These are phyloP conservation scores for Niveomyces coronatus DNA, from an alignment of 2,329 filamentous ascomycete species.

Conservation along the genomic window DNA sequence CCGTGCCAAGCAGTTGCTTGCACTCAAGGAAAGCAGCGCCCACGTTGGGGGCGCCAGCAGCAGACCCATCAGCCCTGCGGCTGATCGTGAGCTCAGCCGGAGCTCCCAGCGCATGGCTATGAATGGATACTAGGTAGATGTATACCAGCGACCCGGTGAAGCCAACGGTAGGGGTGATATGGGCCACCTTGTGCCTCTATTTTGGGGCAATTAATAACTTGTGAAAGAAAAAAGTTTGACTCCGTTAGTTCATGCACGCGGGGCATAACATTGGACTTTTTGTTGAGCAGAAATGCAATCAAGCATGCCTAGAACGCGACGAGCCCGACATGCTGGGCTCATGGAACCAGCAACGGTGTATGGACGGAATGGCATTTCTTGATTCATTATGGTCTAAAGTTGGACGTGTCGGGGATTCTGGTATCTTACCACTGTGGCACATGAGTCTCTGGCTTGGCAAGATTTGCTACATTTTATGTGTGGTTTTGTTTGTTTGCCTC, in stretches of 20 bases:
- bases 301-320: too few relatives aligned
- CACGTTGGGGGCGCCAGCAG: slow-evolving; percentile 59
- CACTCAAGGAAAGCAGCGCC: slow-evolving; percentile 94
- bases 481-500: slow-evolving; percentile 3
- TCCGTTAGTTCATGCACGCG: slow-evolving; percentile 5
- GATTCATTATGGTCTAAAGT: too few relatives aligned
- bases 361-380: not conserved
- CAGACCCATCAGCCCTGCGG: slow-evolving; percentile 87
- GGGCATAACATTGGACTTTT: slow-evolving; percentile 1
- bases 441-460: not conserved
- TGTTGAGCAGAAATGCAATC: slow-evolving; percentile 2
- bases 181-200: not conserved
- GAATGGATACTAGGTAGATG: slow-evolving; percentile 80
- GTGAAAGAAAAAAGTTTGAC: slow-evolving; percentile 9
- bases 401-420: too few relatives aligned
- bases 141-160: not conserved
- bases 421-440: slow-evolving; percentile 3
- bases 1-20: slow-evolving; percentile 96
- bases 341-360: not conserved
- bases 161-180: too few relatives aligned
- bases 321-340: too few relatives aligned
- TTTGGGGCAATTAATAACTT: slow-evolving; percentile 4
- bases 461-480: slow-evolving; percentile 6
- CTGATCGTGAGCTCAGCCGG: slow-evolving; percentile 91
- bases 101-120: slow-evolving; percentile 96